Base-by-base conservation (phyloP, 2,329 filamentous ascomycete species). In the Aureobasidium sp. region DNA sequence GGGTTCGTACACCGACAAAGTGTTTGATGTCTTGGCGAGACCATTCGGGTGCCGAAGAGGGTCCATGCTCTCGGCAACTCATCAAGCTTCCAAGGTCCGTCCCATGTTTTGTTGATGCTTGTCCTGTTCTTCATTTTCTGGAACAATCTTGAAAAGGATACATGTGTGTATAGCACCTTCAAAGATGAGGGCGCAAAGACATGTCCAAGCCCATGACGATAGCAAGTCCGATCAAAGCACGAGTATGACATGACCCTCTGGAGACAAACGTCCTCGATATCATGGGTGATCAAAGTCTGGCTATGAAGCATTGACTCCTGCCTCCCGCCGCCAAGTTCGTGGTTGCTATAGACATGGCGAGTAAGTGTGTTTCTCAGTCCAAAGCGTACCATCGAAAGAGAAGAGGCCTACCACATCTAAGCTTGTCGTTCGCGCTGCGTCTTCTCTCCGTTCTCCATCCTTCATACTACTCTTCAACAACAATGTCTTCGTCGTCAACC, bases 311-410 rank as follows among this genome's bases (percentile, higher is more conserved):
- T 59, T 59, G 55, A 59, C 55, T 25, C 44, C 22, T 59, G 42
- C 42, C 42, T 59, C 44, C 55, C 55, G 55, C n/a, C 55, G 42
- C 42, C 44, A 59, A 48, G 5, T 48, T 48, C 17, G n/a, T 59
- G 55, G 55, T 59, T 59, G 55, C 55, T 59, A 59, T 59, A 59
- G 55, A 27, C 41, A 48, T 48, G 42, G 42, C 55, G 55, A 59
- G 55, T 59, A 59, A 59, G 42, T 48, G 22, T 48, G 42, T 39
- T 47, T 47, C 55, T 41, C 55, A 27, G 17, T 39, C 20, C 31
- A 45, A 36, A 47, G 42, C 55, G 55, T 59, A 45, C 41, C 39
- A 59, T 39, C 20, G 31, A 48, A 47, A 36, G 14, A 6, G 7
- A 22, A 29, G n/a, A 53, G 37, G 17, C 37, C 22, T 41, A 53